phyloP scores from a whole-genome alignment of 2,329 filamentous ascomycete genomes.

The Colletotrichum godetiae region DNA sequence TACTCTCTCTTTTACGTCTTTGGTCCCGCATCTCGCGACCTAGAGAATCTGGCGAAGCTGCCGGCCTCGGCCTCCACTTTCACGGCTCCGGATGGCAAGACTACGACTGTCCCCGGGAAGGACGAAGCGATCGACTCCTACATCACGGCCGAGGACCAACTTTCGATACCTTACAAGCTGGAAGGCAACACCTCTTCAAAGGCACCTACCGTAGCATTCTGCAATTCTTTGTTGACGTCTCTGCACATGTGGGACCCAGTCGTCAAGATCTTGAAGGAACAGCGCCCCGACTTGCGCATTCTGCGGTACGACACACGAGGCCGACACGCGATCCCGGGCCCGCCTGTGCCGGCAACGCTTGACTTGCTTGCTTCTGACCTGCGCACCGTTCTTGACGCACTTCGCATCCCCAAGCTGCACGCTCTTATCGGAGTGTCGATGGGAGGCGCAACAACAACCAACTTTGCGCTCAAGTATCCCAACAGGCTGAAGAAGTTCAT shows the following conservation, averaged over 20 bases:
- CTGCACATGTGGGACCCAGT: constrained; percentile 86
- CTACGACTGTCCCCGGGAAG: constrained; percentile 60
- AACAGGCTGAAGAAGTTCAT: constrained; percentile 70
- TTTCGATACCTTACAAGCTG: constrained; percentile 77
- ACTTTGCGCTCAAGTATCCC: constrained; percentile 76
- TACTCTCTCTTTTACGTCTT: constrained; percentile 86
- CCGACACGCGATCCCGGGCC: constrained; percentile 62
- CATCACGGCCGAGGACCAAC: constrained; percentile 75
- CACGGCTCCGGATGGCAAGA: constrained; percentile 65
- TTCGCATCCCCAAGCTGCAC: constrained; percentile 75
- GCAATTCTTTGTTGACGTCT: constrained; percentile 84
- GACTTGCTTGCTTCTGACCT: constrained; percentile 78
- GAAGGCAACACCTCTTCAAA: constrained; percentile 76
- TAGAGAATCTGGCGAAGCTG: constrained; percentile 65
- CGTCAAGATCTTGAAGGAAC: constrained; percentile 67
- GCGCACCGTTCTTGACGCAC: constrained; percentile 71
- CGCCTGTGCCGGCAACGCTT: constrained; percentile 65
- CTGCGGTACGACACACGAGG: constrained; percentile 84
- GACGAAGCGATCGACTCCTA: constrained; percentile 73
- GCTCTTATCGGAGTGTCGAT: constrained; percentile 82
- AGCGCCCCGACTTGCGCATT: constrained; percentile 75
- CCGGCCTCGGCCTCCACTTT: constrained; percentile 60
- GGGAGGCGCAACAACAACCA: constrained; percentile 82
- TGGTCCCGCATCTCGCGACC: constrained; percentile 77
- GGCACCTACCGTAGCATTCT: constrained; percentile 79